Evolutionary conservation across 1,284 basidiomycete species (phyloP).

Genomic region (Microbotryum violaceum): DNA sequence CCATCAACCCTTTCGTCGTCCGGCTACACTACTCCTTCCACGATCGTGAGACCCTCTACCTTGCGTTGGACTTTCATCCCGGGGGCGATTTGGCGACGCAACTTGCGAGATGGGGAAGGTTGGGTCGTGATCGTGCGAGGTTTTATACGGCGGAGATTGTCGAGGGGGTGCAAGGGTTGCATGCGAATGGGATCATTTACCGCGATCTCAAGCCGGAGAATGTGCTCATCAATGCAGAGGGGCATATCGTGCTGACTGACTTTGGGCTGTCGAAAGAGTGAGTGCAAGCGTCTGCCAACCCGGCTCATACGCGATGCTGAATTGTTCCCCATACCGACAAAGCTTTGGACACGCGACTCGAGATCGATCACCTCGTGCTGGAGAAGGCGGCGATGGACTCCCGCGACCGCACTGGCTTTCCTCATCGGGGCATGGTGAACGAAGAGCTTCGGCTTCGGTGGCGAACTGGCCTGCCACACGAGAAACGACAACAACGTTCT

Average conservation of each 20-base stretch:
- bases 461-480: constrained; percentile 18
- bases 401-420: constrained; percentile 24
- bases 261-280: constrained; percentile 73
- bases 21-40: constrained; percentile 93
- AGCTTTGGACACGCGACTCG: background rate
- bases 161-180: constrained; percentile 85
- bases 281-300: no score
- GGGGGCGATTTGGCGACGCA: constrained; percentile 95
- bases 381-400: background rate
- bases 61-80: constrained; percentile 91
- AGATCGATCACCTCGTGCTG: background rate
- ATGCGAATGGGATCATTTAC: constrained; percentile 61
- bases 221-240: constrained; percentile 82
- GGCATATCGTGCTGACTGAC: constrained; percentile 91
- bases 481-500: constrained; percentile 34
- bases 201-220: constrained; percentile 89
- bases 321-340: no score
- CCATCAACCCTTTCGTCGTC: constrained; percentile 77
- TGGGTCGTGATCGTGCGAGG: constrained; percentile 82
- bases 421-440: background rate
- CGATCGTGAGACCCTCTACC: constrained; percentile 81
- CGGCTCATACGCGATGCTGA: no score
- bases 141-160: constrained; percentile 96
- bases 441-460: constrained; percentile 20
- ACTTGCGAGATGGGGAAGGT: constrained; percentile 82